These are phyloP conservation scores for Verticillium nubilum DNA, from an alignment of 2,329 filamentous ascomycete genomes.

Conservation along the genomic window DNA sequence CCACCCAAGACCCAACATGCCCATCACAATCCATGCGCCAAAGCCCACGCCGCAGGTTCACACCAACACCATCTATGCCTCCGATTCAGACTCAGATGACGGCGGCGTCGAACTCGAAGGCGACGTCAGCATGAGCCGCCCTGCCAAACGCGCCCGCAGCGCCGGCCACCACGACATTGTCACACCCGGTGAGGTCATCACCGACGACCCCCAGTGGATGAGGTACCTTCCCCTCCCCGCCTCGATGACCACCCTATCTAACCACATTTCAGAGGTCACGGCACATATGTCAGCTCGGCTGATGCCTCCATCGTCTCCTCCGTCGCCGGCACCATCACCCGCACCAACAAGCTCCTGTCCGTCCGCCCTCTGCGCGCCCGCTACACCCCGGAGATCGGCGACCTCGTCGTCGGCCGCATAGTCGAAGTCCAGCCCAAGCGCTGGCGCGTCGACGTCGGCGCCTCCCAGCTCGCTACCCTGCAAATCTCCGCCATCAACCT, in stretches of 20 bases:
- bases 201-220: conserved; percentile 96
- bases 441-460: conserved; percentile 93
- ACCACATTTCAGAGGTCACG: conserved; percentile 65
- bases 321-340: conserved; percentile 82
- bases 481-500: conserved; percentile 90
- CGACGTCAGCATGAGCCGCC: conserved; percentile 37
- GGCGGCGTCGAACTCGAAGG: conserved; percentile 36
- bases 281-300: conserved; percentile 67
- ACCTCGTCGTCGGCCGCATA: conserved; percentile 89
- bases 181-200: conserved; percentile 85
- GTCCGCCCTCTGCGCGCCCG: conserved; percentile 85
- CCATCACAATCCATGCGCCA: conserved; percentile 42
- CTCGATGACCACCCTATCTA: neutral
- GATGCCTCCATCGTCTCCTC: conserved; percentile 76
- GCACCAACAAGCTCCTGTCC: conserved; percentile 95
- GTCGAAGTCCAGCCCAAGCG: conserved; percentile 88
- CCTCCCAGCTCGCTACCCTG: conserved; percentile 76
- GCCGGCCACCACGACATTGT: conserved; percentile 53
- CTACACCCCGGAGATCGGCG: conserved; percentile 93
- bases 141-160: conserved; percentile 30
- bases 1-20: conserved; percentile 25
- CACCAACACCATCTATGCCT: conserved; percentile 14
- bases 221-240: conserved; percentile 34
- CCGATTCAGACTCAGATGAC: conserved; percentile 37
- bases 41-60: conserved; percentile 21